Evolutionary conservation across 805 yeast genomes (phyloP).

Genomic region (Yarrowia hollandica): DNA sequence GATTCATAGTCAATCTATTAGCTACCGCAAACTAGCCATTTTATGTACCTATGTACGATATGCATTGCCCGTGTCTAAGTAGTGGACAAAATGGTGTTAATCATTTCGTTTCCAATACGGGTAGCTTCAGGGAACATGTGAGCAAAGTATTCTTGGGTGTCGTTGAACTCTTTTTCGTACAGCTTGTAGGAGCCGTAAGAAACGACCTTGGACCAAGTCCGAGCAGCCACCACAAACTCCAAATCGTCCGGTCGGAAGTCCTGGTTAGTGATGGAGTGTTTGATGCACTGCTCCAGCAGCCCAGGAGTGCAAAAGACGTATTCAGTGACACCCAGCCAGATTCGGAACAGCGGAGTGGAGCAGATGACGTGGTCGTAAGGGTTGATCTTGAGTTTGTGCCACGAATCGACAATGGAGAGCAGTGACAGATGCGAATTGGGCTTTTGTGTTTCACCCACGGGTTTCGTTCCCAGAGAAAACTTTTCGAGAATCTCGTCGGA

Average conservation of each 20-base stretch:
- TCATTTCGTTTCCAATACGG: constrained; percentile 90
- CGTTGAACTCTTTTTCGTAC: constrained; percentile 71
- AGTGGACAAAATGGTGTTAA: constrained; percentile 56
- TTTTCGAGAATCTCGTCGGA: constrained; percentile 80
- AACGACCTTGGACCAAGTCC: constrained; percentile 82
- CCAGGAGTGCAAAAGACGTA: constrained; percentile 84
- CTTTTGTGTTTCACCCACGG: constrained; percentile 55
- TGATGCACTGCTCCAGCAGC: constrained; percentile 74
- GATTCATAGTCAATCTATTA: constrained; percentile 5
- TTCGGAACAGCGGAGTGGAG: constrained; percentile 89
- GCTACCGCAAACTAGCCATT: not conserved
- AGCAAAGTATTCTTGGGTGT: constrained; percentile 76
- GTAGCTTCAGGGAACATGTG: constrained; percentile 90
- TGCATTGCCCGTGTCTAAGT: not conserved
- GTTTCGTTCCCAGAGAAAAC: constrained; percentile 71
- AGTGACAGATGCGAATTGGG: constrained; percentile 90
- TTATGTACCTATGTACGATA: too few species aligned
- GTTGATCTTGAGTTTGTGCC: constrained; percentile 79
- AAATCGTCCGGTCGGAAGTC: constrained; percentile 85
- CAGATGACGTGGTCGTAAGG: constrained; percentile 98
- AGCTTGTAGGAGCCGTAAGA: constrained; percentile 69
- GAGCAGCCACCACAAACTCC: constrained; percentile 88
- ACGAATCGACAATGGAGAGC: constrained; percentile 88
- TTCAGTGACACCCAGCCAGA: constrained; percentile 91
- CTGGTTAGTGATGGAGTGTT: constrained; percentile 64